phyloP scores from a whole-genome alignment of 192 early-diverging fungal genomes.

The Borealophlyctis nickersoniae region DNA sequence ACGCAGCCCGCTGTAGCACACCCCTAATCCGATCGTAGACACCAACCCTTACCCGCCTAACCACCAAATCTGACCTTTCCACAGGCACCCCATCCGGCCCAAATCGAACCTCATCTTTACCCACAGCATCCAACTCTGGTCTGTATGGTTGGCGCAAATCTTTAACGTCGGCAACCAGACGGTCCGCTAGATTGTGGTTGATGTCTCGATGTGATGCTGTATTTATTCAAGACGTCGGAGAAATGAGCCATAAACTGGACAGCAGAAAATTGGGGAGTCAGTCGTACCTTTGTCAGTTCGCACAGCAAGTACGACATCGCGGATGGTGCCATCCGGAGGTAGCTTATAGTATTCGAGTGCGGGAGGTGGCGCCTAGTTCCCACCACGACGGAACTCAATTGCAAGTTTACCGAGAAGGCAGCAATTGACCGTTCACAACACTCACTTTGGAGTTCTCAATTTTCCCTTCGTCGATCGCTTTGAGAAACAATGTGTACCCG shows the following conservation, averaged over 20 bases:
- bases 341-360: constrained; percentile 72
- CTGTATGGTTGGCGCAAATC: background rate
- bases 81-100: background rate
- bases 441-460: background rate
- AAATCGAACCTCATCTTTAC: background rate
- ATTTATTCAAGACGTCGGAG: too few species aligned
- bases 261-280: background rate
- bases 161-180: background rate
- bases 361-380: constrained; percentile 76
- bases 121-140: background rate
- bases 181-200: constrained; percentile 81
- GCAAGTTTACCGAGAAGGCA: background rate
- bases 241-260: background rate
- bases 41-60: background rate
- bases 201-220: constrained; percentile 75
- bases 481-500: constrained; percentile 82
- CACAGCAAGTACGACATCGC: constrained; percentile 82
- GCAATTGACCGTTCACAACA: background rate
- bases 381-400: constrained; percentile 11
- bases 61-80: background rate
- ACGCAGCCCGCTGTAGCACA: background rate
- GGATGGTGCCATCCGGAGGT: constrained; percentile 63
- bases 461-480: constrained; percentile 66
- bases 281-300: constrained; percentile 68
- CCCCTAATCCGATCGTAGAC: background rate